Conservation (phyloP, 768 basidiomycete species). For the Gloeopeniophorella convolvens region DNA sequence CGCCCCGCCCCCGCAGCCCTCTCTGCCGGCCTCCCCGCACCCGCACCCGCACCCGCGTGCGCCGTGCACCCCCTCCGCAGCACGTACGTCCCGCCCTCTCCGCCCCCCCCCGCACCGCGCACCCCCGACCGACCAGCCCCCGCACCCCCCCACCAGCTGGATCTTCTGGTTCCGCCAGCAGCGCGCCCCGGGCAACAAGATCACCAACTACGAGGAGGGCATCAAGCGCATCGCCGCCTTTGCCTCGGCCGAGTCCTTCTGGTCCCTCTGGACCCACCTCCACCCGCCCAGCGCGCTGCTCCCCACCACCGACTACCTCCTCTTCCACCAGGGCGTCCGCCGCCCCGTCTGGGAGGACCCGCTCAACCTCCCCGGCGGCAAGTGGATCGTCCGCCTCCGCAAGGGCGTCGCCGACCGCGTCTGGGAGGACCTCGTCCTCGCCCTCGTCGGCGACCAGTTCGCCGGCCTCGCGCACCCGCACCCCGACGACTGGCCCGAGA, state of each 20-base stretch:
- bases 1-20: constrained; percentile 28
- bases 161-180: constrained; percentile 91
- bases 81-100: constrained; percentile 72
- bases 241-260: constrained; percentile 94
- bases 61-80: constrained; percentile 74
- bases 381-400: constrained; percentile 90
- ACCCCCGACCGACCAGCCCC: too few relatives aligned
- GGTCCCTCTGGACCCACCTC: constrained; percentile 91
- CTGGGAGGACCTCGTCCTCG: constrained; percentile 86
- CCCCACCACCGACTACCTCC: constrained; percentile 90
- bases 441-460: constrained; percentile 87
- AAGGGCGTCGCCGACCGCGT: constrained; percentile 88
- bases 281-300: constrained; percentile 75
- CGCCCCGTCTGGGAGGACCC: constrained; percentile 97
- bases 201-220: constrained; percentile 88
- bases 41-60: constrained; percentile 23
- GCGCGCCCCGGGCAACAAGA: constrained; percentile 83
- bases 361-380: constrained; percentile 79
- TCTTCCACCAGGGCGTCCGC: constrained; percentile 81
- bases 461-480: constrained; percentile 51
- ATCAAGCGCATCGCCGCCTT: constrained; percentile 91
- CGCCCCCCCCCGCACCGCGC: background rate
- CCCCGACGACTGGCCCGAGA: constrained; percentile 62
- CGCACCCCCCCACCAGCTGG: constrained; percentile 53
- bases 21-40: constrained; percentile 30